phyloP scores from a whole-genome alignment of 192 early-diverging fungal genomes.

The Polychytrium aggregatum region DNA sequence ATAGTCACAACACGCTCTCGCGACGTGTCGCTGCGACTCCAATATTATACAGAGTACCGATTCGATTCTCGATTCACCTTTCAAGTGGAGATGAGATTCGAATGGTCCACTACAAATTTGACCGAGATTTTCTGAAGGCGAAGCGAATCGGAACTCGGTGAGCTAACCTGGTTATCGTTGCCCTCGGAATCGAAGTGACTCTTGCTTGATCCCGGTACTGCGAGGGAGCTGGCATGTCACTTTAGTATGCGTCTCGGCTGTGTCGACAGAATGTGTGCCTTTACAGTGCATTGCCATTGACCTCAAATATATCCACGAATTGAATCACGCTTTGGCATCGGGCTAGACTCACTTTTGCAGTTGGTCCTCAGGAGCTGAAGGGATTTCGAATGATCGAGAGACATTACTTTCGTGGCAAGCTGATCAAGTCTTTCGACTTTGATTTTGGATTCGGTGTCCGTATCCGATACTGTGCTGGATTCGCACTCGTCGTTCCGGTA shows the following conservation, averaged over 20 bases:
- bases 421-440: slow-evolving; percentile 46
- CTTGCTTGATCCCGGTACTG: no score
- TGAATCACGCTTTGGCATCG: no score
- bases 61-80: neutral
- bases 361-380: slow-evolving; percentile 25
- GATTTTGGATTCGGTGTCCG: slow-evolving; percentile 43
- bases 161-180: slow-evolving; percentile 1
- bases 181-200: no score
- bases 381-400: slow-evolving; percentile 47
- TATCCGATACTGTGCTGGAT: neutral
- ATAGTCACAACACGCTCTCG: slow-evolving; percentile 3
- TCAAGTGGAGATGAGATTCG: slow-evolving; percentile 14
- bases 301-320: neutral
- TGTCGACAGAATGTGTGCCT: neutral
- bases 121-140: slow-evolving; percentile 9
- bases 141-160: slow-evolving; percentile 25
- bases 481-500: neutral
- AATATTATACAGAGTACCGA: neutral
- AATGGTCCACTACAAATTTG: slow-evolving; percentile 17
- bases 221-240: no score
- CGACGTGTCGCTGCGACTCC: neutral
- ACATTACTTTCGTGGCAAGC: slow-evolving; percentile 37
- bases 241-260: neutral
- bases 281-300: neutral
- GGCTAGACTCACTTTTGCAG: slow-evolving; percentile 42